These are phyloP conservation scores for maize (Zea mays) DNA, from an alignment of 176 grass and related monocot genomes.

Conservation along the genomic window DNA sequence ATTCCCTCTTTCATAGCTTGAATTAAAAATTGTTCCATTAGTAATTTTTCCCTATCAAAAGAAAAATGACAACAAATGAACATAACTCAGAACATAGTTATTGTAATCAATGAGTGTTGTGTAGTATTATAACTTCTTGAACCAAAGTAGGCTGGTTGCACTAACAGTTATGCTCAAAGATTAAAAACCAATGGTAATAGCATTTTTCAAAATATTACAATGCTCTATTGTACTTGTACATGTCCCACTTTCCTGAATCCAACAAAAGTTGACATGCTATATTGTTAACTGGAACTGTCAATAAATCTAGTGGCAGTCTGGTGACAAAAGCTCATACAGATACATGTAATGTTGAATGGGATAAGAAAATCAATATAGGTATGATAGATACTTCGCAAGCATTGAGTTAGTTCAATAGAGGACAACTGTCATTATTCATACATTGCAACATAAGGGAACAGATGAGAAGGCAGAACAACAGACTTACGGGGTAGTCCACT, in stretches of 20 bases:
- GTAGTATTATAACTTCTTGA: constrained; percentile 1
- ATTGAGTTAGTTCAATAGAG: not conserved
- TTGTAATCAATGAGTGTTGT: not conserved
- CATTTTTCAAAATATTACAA: not conserved
- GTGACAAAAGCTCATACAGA: not conserved
- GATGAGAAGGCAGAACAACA: constrained; percentile 7
- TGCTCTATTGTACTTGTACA: not conserved
- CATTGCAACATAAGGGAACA: not conserved
- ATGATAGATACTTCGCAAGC: not conserved
- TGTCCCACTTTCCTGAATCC: not conserved
- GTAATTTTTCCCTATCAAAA: constrained; percentile 77
- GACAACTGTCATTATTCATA: not conserved
- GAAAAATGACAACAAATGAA: not conserved
- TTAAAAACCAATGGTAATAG: not conserved
- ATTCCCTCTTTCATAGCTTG: constrained; percentile 79
- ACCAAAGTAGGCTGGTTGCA: not conserved
- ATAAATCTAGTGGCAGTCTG: not conserved
- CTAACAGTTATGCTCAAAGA: not conserved
- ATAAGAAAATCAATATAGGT: not conserved
- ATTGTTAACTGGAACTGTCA: not conserved
- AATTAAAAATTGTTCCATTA: constrained; percentile 93
- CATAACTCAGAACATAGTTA: not conserved
- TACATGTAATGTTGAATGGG: not conserved
- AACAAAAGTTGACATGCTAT: not conserved
- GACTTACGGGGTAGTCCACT: constrained; percentile 96